Evolutionary conservation across 768 basidiomycete genomes (phyloP).

Genomic region (Crucibulum laeve): DNA sequence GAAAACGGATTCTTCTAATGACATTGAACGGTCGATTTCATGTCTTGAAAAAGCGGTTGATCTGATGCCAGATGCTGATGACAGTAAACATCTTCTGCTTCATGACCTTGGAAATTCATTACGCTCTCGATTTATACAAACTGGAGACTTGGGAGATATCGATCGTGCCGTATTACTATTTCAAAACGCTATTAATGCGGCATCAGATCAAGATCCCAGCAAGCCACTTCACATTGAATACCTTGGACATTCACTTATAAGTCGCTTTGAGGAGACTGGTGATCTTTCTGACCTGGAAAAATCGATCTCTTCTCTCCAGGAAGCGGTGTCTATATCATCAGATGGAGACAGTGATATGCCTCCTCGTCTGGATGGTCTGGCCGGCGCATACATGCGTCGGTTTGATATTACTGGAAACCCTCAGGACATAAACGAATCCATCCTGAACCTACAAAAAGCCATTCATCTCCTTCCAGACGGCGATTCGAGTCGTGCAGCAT

Average conservation of each 20-base stretch:
- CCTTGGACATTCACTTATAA: neutral
- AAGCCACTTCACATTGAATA: neutral
- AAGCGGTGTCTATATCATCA: neutral
- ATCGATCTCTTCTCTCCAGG: neutral
- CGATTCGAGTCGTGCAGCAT: neutral
- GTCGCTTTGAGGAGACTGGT: neutral
- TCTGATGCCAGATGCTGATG: too few relatives aligned
- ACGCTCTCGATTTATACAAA: too few relatives aligned
- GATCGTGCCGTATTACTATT: neutral
- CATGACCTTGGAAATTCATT: too few relatives aligned
- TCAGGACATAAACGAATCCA: neutral
- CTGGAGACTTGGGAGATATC: too few relatives aligned
- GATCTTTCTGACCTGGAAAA: neutral
- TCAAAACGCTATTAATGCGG: neutral
- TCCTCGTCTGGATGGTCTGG: neutral
- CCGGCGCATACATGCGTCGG: neutral
- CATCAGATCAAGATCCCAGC: neutral
- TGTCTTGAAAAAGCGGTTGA: too few relatives aligned
- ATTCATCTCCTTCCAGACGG: slow-evolving; percentile 1
- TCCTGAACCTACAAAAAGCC: neutral
- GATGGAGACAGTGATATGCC: neutral
- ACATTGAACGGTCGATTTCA: too few relatives aligned
- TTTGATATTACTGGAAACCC: neutral
- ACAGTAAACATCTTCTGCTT: too few relatives aligned
- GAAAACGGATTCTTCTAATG: too few relatives aligned